A percentile compares a stretch with the other conserved stretches of the same genome.
phyloP scores from a whole-genome alignment of 441 rosid genomes.

The Pelargonium fulgidum region DNA sequence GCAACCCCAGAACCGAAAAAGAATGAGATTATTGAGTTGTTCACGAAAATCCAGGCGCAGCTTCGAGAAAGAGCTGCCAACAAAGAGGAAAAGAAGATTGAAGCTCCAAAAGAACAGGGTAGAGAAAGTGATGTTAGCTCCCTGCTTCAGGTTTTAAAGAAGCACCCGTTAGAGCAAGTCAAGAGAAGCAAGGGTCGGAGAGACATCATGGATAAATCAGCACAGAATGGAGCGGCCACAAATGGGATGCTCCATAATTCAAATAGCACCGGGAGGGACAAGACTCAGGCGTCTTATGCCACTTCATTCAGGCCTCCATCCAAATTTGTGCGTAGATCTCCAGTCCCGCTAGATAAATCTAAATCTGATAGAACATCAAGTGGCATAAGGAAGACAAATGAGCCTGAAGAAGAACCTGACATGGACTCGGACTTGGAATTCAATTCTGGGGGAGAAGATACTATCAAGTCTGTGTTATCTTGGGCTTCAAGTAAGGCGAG shows the following conservation, averaged over 20 bases:
- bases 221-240: constrained; percentile 22
- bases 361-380: not conserved
- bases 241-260: constrained; percentile 22
- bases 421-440: not conserved
- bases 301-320: constrained; percentile 49
- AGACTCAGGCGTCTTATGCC: constrained; percentile 26
- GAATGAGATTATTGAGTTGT: constrained; percentile 72
- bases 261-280: constrained; percentile 18
- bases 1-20: constrained; percentile 59
- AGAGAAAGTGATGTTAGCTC: constrained; percentile 58
- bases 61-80: constrained; percentile 63
- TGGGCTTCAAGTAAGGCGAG: constrained; percentile 30
- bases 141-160: constrained; percentile 62
- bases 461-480: constrained; percentile 28
- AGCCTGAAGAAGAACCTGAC: not conserved
- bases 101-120: constrained; percentile 38
- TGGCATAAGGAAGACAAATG: not conserved
- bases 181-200: constrained; percentile 34
- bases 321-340: constrained; percentile 54
- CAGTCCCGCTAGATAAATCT: constrained; percentile 42
- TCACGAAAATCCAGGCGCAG: constrained; percentile 70
- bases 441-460: constrained; percentile 33
- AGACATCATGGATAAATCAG: constrained; percentile 31
- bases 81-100: constrained; percentile 48
- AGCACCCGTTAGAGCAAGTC: constrained; percentile 59